Base-by-base conservation (phyloP, 1,284 basidiomycete species). In the Waitea zeae region DNA sequence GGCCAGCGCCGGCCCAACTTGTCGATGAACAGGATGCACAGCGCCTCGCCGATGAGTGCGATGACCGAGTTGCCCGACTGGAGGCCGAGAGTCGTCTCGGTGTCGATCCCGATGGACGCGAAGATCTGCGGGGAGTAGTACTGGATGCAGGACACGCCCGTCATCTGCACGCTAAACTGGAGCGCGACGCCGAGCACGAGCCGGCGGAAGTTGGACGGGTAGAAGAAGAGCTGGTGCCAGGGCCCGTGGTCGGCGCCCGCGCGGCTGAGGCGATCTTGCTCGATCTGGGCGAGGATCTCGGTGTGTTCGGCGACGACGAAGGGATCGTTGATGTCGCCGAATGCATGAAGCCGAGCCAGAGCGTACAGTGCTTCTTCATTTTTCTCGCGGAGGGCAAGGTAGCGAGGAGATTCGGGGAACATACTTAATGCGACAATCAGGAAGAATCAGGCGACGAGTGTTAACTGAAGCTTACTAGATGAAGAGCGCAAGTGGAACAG, bases 51-150 rank as follows among this genome's bases (percentile, higher is more conserved):
- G 33, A 70, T 56, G 22, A 76, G 55, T 3, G 68, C 70, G 38
- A 72, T 64, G 38, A 74, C 54, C 31, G 62, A 67, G 53, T 72
- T 73, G 48, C 73, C 67, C 5, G 61, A 64, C 49, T 74, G 70
- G 48, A 76, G 65, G 17, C 72, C 55, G 14, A 76, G 60, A 22
- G 49, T 49, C 6, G 46, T 46, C 9, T 45, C 45, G 2, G 49
- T 49, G 38, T 47, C 44, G 31, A 72, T 62, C 14, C 15, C 31
- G 7, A 17, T 34, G 42, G 12, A 32, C 32, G 19, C 19, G 31
- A 37, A 34, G 35, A 49, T 44, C 24, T 41, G 40, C 26, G 54
- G 53, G 4, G 56, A 51, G 44, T 61, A 65, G 51, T 64, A 65
- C 41, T 67, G 62, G 36, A 64, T 60, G 28, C 54, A 55, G 15